Evolutionary conservation across 2,329 filamentous ascomycete genomes (phyloP), one percentile per base, ranked within the genome.

Genomic region (Pezizomycotina sp.): DNA sequence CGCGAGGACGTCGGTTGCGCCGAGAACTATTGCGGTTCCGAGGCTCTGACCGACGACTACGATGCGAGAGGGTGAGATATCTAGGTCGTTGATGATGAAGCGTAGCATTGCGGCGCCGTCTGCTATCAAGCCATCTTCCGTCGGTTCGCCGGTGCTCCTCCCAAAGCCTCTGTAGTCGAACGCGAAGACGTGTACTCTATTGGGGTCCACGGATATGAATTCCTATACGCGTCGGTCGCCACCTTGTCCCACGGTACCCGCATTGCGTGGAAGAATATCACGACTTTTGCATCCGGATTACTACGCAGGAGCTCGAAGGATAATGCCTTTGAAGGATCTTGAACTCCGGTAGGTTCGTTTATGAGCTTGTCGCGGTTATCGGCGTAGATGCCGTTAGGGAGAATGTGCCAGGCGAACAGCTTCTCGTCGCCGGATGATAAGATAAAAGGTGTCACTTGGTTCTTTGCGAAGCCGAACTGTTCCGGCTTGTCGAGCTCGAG

Each of bases 141-240:
- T 76, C 0, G 86, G 86, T 3, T 58, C 60, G n/a, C 86, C 82
- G 0, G 74, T 80, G 6, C 79, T 89, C 24, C 70, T 66, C 1
- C 83, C 84, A 49, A 81, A 93, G 5, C 84, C 84, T 12, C 84
- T 77, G 58, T 93, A 93, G 61, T 92, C 83, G 50, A 92, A 73
- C 24, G 81, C 71, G n/a, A 93, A 63, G 27, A 92, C 69, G 53
- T 93, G 84, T 36, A 83, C 70, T 37, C 68, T 63, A 0, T 64
- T 73, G 0, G 67, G 68, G 2, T 77, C 77, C 2, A 74, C 71
- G 34, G 77, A 69, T 3, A 82, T 71, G 26, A 92, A 62, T 27
- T 67, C 49, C 83, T 80, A 55, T 91, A 91, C 38, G 73, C 77
- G 20, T 73, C 65, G 2, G 82, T 76, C 86, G 72, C 54, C 74